Base-by-base conservation (phyloP, 2,329 filamentous ascomycete genomes). In the Colletotrichum sp. region DNA sequence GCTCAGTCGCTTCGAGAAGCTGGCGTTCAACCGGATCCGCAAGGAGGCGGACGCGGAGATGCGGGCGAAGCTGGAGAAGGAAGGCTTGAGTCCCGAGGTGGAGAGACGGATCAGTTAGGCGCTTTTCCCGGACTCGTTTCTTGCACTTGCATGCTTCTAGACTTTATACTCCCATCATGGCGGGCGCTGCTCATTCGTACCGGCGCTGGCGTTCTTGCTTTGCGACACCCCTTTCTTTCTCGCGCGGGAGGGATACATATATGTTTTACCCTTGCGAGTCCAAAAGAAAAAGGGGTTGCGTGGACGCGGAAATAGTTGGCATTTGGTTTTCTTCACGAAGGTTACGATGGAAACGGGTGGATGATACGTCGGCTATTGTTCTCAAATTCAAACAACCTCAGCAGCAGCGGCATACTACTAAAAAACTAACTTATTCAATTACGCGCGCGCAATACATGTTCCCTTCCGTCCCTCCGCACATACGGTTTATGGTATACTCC, bases 1-100 rank as follows among this genome's bases (percentile, higher is more conserved):
- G 34, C 87, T 99, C 64, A 97, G 96, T 73, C 90, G 95, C 59
- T 99, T 98, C 82, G 94, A 96, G 79, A 97, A 96, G 85, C 85
- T 98, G 77, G 96, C 94, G 4, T 98, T 94, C 81, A 93, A 94
- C 78, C 90, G 96, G 64, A 92, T 97, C 64, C 93, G 94, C 82
- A 90, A 93, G 75, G 95, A 92, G 79, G 84, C 86, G 9, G 91
- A 92, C 65, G 84, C 85, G 3, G 90, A 92, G 79, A 84, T 84
- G 83, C 87, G 83, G 71, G 83, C 80, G 34, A 87, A 85, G 81
- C 80, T 86, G 52, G 88, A 88, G 77, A 87, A 85, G 78, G 88
- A 88, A 30, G 85, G 84, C 2, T 78, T 85, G 64, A 82, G 80
- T 66, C 79, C 83, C 56, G 83, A 85, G 18, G 79, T 85, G 68